Evolutionary conservation across 1,284 basidiomycete genomes (phyloP), one percentile per base, ranked within the genome.

Genomic region (Mycosarcoma mackinlayi): DNA sequence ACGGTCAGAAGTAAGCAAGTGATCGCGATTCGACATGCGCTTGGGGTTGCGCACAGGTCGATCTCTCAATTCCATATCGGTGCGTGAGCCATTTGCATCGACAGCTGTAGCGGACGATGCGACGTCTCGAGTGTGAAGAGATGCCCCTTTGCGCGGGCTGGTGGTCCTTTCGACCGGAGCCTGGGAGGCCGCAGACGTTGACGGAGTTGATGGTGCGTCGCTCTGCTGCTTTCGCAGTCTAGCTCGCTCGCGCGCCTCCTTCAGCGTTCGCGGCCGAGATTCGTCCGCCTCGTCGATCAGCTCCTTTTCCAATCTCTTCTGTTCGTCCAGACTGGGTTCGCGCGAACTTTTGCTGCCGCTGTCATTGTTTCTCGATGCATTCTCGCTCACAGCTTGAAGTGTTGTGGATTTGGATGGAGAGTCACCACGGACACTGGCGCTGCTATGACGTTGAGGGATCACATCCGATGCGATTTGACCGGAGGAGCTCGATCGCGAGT

Each of bases 161-260:
- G 45, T 57, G 2, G 44, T 37, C 2, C 41, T 39, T 6, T 28
- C 23, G 10, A 24, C 34, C 10, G 37, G 21, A 25, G 50, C 27
- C 14, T 49, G 9, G n/a, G 27, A 25, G 19, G 40, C 24, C 16
- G 39, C 39, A n/a, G 49, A 34, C 6, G 47, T 24, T 5, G 55
- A 18, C 6, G 51, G 55, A 2, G 51, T 34, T 8, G 55, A 40
- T 11, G 49, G 28, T 2, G 53, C 14, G 3, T 66, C 63, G 40
- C 49, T 54, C 39, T 72, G 69, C 52, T 63, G 62, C 27, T 40
- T 56, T 27, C 69, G 69, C 46, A 67, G 44, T 49, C 52, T 70
- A 14, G 71, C 71, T 24, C 62, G 52, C 44, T 65, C 71, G 21
- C 71, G 39, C 2, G 71, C 71, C 45, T 74, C 71, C 34, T 74